Evolutionary conservation across 768 basidiomycete genomes (phyloP).

Genomic region (Mrakia frigida): DNA sequence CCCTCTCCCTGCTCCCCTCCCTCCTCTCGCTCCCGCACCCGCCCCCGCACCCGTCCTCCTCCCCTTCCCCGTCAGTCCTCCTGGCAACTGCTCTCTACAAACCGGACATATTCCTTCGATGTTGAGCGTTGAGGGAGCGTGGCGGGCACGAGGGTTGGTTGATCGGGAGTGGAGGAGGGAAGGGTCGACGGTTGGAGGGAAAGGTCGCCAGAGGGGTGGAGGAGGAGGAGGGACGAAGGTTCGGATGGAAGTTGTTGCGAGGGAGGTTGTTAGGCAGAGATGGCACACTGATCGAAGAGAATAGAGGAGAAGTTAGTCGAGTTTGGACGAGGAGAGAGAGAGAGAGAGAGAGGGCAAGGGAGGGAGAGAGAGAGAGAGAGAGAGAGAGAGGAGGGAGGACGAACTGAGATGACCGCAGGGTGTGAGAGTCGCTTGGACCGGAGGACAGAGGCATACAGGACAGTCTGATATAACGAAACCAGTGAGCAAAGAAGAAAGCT

Average conservation of each 20-base stretch:
- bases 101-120: slow-evolving; percentile 6
- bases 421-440: slow-evolving; percentile 3
- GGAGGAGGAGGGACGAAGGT: not conserved
- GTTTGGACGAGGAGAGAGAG: not conserved
- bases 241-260: slow-evolving; percentile 6
- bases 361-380: not conserved
- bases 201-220: not conserved
- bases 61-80: not conserved
- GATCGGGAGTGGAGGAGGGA: not conserved
- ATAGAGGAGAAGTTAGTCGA: not conserved
- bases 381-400: not conserved
- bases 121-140: not conserved
- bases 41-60: not conserved
- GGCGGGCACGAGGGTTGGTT: no score
- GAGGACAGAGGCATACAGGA: slow-evolving; percentile 5
- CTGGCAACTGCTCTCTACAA: not conserved
- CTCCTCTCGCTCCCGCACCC: not conserved
- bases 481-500: not conserved
- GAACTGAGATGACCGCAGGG: slow-evolving; percentile 11
- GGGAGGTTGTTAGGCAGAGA: slow-evolving; percentile 5
- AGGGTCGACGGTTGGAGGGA: not conserved
- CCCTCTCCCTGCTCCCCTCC: not conserved
- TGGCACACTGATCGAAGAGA: not conserved
- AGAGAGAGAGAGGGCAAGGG: not conserved
- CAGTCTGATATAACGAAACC: not conserved